Evolutionary conservation across 2,329 filamentous ascomycete species (phyloP).

Genomic region (Colletotrichum filicis): DNA sequence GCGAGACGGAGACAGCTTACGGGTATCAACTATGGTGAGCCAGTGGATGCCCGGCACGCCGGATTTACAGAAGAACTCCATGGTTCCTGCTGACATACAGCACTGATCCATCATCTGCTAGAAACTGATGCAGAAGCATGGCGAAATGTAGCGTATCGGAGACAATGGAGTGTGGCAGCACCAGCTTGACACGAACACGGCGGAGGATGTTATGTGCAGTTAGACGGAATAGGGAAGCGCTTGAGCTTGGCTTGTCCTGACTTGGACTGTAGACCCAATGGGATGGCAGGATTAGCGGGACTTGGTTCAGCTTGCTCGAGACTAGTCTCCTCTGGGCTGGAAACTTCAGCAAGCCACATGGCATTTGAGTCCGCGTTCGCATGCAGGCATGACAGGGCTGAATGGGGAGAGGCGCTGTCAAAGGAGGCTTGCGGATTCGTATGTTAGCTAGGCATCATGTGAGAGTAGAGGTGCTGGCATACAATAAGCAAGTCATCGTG

Average conservation of each 20-base stretch:
- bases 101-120: background rate
- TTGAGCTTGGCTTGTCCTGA: constrained; percentile 6
- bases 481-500: background rate
- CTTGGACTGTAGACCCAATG: background rate
- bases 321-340: background rate
- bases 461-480: background rate
- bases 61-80: background rate
- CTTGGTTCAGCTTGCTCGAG: constrained; percentile 5
- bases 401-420: background rate
- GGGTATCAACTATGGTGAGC: background rate
- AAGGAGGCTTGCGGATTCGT: background rate
- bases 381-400: constrained; percentile 12
- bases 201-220: background rate
- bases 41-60: background rate
- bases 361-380: constrained; percentile 13
- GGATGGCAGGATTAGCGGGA: background rate
- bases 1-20: background rate
- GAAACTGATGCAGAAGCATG: background rate
- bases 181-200: constrained; percentile 5
- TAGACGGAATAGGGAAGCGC: background rate
- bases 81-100: background rate
- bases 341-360: constrained; percentile 22
- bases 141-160: background rate
- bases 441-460: background rate
- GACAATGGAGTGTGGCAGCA: background rate